Evolutionary conservation across 2,329 filamentous ascomycete species (phyloP), one percentile per base, ranked within the genome.

Genomic region (Sphaceloma murrayae): DNA sequence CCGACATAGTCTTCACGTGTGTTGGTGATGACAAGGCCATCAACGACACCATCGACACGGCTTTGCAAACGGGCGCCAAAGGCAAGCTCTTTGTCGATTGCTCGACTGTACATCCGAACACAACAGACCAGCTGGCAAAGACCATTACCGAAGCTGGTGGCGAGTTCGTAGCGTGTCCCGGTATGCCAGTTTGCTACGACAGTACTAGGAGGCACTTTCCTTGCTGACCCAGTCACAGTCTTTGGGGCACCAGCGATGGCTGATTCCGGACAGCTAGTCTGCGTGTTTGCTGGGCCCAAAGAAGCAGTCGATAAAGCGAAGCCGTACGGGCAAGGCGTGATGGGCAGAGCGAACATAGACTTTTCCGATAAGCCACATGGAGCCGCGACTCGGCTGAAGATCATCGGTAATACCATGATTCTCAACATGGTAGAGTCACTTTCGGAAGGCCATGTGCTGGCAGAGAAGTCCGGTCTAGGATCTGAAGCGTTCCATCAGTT

Each of bases 361-460:
- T 80, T 86, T 61, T 70, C 72, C 33, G 77, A 74, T 51, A 74
- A 85, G 61, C 73, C 80, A 1, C 78, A 80, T 38, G 75, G 80
- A 43, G 76, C 77, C 43, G 79, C 86, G 3, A 74, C 78, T 1
- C 73, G 77, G 34, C 68, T 94, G 36, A 91, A 94, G 64, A 69
- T 94, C 14, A 73, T 94, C 7, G 87, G 88, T 46, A 94, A 94
- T 62, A 85, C 82, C 0, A 88, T 94, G 59, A 73, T 94, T 54
- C 60, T 93, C 30, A 83, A 84, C 65, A 88, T 88, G 74, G 75
- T 88, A 17, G 81, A 87, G 57, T 74, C 84, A 42, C 67, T 94
- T 3, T 78, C 83, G 1, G 85, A 94, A 65, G 82, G 80, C 4
- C 75, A 89, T 57, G 77, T 82, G 1, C 64, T 87, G 4, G 85